Base-by-base conservation (phyloP, 495 filamentous ascomycete genomes). In the Daldinia childiae region DNA sequence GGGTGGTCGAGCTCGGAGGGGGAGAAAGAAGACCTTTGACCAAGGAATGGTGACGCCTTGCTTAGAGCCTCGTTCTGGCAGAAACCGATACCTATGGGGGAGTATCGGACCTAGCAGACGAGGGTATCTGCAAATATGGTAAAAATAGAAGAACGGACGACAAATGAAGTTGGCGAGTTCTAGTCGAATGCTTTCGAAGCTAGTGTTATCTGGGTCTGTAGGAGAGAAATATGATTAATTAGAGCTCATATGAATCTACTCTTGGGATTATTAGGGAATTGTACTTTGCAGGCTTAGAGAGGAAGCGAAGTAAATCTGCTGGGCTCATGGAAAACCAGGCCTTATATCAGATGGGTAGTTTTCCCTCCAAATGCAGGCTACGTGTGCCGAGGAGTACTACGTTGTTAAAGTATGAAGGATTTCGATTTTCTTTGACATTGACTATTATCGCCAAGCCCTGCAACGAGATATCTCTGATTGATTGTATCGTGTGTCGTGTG, bases 231-330 rank as follows among this genome's bases (percentile, higher is more conserved):
- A 73, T 39, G n/a, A 45, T 58, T 58, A 70, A 65, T 12, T 27
- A 19, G 11, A 45, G 8, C 3, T 21, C 26, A 19, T 39, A 48
- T 36, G 58, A 58, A 71, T 58, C 32, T 43, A 45, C 58, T 29
- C 19, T 43, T 36, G 58, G 45, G 17, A 85, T 43, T 34, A 8
- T 43, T 27, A 39, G 58, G 39, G 41, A 6, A 30, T 32, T 91
- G 80, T 82, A 98, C 94, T 97, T 97, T 78, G 92, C 93, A 76
- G 94, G 95, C 86, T 96, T 96, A 68, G 93, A 97, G 71, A 98
- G 88, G 84, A 97, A 94, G 84, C 93, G 92, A 77, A 98, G 88
- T 74, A 97, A 90, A 81, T 97, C 93, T 84, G 89, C 90, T 81
- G 89, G 90, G 90, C 88, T 95, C 95, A 97, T 98, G 87, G 87